Conservation (phyloP, 2,329 filamentous ascomycete genomes). For the Sporothrix mexicana region DNA sequence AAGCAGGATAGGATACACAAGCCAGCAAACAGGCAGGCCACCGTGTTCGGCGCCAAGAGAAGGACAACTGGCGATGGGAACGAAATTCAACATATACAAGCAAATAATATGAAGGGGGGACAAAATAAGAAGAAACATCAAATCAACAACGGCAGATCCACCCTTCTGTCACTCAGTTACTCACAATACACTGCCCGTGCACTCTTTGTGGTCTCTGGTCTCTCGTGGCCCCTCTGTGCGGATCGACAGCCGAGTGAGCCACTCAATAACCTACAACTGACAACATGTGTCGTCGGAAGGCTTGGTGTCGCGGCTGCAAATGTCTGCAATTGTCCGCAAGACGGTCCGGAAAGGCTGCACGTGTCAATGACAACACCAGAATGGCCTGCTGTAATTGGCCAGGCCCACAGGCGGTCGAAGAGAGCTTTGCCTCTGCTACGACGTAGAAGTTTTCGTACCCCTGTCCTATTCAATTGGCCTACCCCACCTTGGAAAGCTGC, state of each 20-base stretch:
- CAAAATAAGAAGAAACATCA: not conserved
- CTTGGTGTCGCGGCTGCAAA: not conserved
- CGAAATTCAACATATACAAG: not conserved
- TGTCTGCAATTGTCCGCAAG: not conserved
- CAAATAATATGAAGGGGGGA: not conserved
- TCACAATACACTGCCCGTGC: not conserved
- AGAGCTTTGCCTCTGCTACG: not conserved
- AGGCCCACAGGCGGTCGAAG: not conserved
- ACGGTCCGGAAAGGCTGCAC: constrained; percentile 20
- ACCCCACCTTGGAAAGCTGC: not conserved
- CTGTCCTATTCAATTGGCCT: not conserved
- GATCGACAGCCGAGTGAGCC: not conserved
- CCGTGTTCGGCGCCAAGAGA: constrained; percentile 15
- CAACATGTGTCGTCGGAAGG: constrained; percentile 17
- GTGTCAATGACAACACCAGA: constrained; percentile 15
- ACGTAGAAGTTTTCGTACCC: not conserved
- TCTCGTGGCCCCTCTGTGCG: constrained; percentile 14
- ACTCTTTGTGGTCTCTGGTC: not conserved
- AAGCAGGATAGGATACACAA: not conserved
- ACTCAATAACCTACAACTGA: constrained; percentile 8
- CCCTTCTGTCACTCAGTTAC: not conserved
- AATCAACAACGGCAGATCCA: not conserved
- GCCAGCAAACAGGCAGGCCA: not conserved
- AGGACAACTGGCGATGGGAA: not conserved
- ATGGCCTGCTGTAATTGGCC: constrained; percentile 24